Evolutionary conservation across 768 basidiomycete species (phyloP), one percentile per base, ranked within the genome.

Genomic region (Omphalotus guepiniiformis): DNA sequence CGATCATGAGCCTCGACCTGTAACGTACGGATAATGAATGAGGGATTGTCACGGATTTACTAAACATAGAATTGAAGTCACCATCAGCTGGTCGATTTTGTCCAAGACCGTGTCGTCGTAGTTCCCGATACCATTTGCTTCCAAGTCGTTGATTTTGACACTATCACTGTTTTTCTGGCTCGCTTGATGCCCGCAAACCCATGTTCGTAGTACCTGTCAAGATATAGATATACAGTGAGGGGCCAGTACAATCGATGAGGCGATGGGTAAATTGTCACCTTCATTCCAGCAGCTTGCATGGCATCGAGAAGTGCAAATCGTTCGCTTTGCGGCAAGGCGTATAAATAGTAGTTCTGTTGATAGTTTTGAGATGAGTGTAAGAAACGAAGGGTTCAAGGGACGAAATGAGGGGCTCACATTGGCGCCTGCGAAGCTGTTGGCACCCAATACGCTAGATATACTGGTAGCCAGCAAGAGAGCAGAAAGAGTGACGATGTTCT

Each of bases 41-140:
- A n/a, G n/a, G 15, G 15, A 40, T 23, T 15, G 4, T 15, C 21
- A 5, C 39, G 6, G 18, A 2, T n/a, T 3, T 18, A 9, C 9
- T n/a, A 13, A 23, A 12, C 12, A 23, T 40, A 23, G n/a, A 16
- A 38, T 47, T 21, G 39, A 37, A 39, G 32, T 9, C 19, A 57
- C 50, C 69, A 72, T 72, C 41, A 72, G 56, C 25, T 64, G 65
- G 53, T 72, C 68, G 16, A 70, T 57, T 13, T 55, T 56, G 32
- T 69, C 54, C 12, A 71, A 54, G 12, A 69, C 59, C 1, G 64
- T 65, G 46, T 64, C 63, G 51, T 70, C 53, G 53, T 70, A 72
- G 47, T 56, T 65, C 30, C 62, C 64, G 23, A 67, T 60, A 4
- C 53, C 53, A 21, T 49, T 61, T 8, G 65, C 62, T 51, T 70